These are phyloP conservation scores for Sanghuangporus weigelae DNA, from an alignment of 1,284 basidiomycete genomes.

Conservation along the genomic window DNA sequence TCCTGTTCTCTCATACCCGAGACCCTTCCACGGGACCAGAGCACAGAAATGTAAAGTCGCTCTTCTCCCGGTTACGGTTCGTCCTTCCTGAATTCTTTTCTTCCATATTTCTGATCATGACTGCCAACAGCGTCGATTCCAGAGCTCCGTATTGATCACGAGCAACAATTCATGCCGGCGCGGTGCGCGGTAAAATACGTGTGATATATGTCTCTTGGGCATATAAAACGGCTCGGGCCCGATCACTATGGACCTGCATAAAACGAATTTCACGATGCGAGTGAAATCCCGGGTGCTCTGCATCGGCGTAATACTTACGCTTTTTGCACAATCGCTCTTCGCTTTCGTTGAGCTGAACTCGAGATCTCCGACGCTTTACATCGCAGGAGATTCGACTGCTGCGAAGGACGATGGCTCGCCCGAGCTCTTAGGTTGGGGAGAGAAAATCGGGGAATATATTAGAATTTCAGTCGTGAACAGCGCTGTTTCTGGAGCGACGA, in stretches of 20 bases:
- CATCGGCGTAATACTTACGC: background rate
- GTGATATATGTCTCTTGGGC: too few species aligned
- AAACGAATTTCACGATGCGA: background rate
- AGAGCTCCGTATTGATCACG: too few species aligned
- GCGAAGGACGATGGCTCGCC: constrained; percentile 23
- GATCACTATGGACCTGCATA: background rate
- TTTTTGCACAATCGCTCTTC: background rate
- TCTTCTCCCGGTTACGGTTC: too few species aligned
- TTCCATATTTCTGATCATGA: too few species aligned
- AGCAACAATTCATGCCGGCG: background rate
- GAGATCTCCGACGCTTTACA: constrained; percentile 32
- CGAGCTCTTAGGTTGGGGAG: constrained; percentile 37
- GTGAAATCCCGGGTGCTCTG: background rate
- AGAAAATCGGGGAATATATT: constrained; percentile 38
- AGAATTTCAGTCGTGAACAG: constrained; percentile 39
- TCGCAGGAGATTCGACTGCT: constrained; percentile 41
- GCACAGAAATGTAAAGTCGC: too few species aligned
- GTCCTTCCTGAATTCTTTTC: too few species aligned
- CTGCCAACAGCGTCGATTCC: too few species aligned
- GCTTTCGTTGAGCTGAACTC: background rate
- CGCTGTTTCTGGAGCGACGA: constrained; percentile 41
- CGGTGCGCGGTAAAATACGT: too few species aligned
- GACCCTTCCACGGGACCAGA: too few species aligned
- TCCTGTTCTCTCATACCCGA: too few species aligned
- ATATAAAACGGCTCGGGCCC: too few species aligned